phyloP scores from a whole-genome alignment of 1,284 basidiomycete species.

The Rhodotorula sp. region DNA sequence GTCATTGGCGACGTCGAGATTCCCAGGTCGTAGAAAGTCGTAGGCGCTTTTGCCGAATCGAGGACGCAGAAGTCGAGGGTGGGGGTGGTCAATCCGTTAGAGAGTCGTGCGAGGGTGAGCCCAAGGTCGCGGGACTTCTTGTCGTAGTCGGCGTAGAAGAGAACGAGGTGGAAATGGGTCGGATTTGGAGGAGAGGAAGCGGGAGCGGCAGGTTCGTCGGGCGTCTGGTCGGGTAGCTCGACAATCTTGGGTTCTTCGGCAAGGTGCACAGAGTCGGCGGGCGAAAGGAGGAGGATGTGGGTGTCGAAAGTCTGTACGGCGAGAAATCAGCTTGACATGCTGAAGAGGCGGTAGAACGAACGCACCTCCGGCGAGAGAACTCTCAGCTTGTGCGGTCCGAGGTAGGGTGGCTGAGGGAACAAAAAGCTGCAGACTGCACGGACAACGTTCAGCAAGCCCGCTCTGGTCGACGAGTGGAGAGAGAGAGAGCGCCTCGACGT shows the following conservation, averaged over 20 bases:
- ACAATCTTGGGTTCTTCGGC: not conserved
- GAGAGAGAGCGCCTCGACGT: too few species aligned
- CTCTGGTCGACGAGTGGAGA: too few species aligned
- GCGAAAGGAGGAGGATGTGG: slow-evolving; percentile 21
- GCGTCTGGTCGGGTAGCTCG: slow-evolving; percentile 8
- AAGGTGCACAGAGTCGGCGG: slow-evolving; percentile 3
- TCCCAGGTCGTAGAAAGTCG: slow-evolving; percentile 35
- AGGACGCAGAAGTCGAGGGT: slow-evolving; percentile 18
- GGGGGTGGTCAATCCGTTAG: slow-evolving; percentile 5
- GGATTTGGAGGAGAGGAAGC: not conserved
- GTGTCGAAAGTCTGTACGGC: slow-evolving; percentile 26
- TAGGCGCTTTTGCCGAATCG: slow-evolving; percentile 13
- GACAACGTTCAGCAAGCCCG: not conserved
- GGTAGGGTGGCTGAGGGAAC: slow-evolving; percentile 34
- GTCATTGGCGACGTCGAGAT: slow-evolving; percentile 26
- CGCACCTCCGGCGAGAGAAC: slow-evolving; percentile 16
- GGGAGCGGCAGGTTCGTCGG: not conserved
- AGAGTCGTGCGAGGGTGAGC: slow-evolving; percentile 21
- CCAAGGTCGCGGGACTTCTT: slow-evolving; percentile 24
- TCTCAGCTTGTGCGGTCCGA: slow-evolving; percentile 16
- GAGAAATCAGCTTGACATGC: too few species aligned
- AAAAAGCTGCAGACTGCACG: slow-evolving; percentile 24
- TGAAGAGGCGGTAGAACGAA: too few species aligned
- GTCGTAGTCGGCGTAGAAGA: slow-evolving; percentile 34
- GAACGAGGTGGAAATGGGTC: slow-evolving; percentile 18